Conservation (phyloP, 169 alveolate species). For the Cryptosporidium xiaoi region DNA sequence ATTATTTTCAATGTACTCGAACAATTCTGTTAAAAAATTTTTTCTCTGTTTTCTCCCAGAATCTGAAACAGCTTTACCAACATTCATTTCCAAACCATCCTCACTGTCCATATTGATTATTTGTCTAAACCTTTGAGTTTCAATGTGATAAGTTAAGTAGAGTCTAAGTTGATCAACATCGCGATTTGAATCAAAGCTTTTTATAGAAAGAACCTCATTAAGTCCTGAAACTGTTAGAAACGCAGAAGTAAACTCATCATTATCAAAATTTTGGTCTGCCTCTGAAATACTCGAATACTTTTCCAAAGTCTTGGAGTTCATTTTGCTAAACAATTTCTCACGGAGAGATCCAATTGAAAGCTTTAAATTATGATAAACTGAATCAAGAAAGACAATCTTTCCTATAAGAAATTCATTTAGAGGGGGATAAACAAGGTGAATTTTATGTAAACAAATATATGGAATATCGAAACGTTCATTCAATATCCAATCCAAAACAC, state of each 20-base stretch:
- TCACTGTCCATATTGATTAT: neutral
- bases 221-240: constrained; percentile 20
- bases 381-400: constrained; percentile 41
- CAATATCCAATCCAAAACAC: constrained; percentile 53
- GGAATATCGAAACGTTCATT: constrained; percentile 63
- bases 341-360: constrained; percentile 26
- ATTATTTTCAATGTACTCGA: constrained; percentile 41
- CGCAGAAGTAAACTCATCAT: constrained; percentile 30
- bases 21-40: constrained; percentile 26
- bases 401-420: constrained; percentile 67
- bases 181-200: constrained; percentile 46
- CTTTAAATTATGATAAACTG: constrained; percentile 47
- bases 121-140: constrained; percentile 50
- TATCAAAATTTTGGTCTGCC: neutral
- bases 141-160: constrained; percentile 47
- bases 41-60: constrained; percentile 12
- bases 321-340: constrained; percentile 1
- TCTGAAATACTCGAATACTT: constrained; percentile 4
- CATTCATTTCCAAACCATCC: neutral
- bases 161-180: constrained; percentile 49
- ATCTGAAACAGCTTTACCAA: neutral
- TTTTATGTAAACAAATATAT: constrained; percentile 33
- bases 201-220: constrained; percentile 7
- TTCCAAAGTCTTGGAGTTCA: neutral
- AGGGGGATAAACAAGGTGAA: constrained; percentile 59